Evolutionary conservation across 768 basidiomycete species (phyloP), one percentile per base, ranked within the genome.

Genomic region (Aureoboletus auriporus): DNA sequence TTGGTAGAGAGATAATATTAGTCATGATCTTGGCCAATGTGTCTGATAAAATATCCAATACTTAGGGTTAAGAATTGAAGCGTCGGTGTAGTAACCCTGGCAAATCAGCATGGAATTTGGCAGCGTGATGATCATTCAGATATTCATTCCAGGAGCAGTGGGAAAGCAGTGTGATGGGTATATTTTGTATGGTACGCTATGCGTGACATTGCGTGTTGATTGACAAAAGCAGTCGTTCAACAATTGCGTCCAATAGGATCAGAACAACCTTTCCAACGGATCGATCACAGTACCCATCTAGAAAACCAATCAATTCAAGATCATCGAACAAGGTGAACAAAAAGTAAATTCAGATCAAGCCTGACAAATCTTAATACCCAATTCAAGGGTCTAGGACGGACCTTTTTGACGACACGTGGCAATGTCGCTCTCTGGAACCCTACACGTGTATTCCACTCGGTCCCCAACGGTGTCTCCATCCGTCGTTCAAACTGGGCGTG

Each of bases 371-470:
- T 31, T 8, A 12, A 14, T 39, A 23, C 6, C 26, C 39, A 3
- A 14, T 27, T 3, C 20, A 23, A 14, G 13, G 12, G 12, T 10
- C 7, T 27, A 30, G 13, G 23, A 30, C 47, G 39, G 50, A 85
- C 89, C 84, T 94, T 97, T 71, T 87, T 93, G 50, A 88, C 82
- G 9, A 96, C 84, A 53, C 78, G 80, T 2, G 93, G 93, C 54
- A 94, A 61, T 23, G 93, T 95, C 49, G 78, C 88, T 51, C 82
- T 74, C 69, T 92, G 89, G 77, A 91, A 89, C 4, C 75, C 85
- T 8, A 88, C 77, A 42, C 92, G 75, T 1, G 93, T 93, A 59
- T 95, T 95, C 93, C 93, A 99, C 66, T 98, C 95, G 42, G 74
- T 74, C 7, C 95, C 95, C 27, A 97, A 58, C 6, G 94, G 93